Conservation (phyloP, 177 flowering plant genomes). For the Vitis hybrid region DNA sequence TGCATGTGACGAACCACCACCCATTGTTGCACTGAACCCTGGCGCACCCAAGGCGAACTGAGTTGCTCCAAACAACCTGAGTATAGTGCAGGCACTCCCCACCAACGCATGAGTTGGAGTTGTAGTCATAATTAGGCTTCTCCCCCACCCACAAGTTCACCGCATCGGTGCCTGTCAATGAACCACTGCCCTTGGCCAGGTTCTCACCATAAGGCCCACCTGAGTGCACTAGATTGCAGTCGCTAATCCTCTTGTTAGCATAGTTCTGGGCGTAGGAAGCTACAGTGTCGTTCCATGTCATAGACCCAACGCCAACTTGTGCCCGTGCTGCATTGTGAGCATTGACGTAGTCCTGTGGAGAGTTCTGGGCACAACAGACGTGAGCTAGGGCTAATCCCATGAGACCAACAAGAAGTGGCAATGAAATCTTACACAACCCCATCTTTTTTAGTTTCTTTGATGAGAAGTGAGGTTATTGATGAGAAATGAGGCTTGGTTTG, state of each 20-base stretch:
- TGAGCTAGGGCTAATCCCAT: too few relatives aligned
- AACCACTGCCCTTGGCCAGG: conserved; percentile 32
- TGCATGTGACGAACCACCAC: conserved; percentile 8
- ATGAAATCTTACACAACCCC: too few relatives aligned
- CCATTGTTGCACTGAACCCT: not conserved
- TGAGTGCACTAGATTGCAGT: conserved; percentile 38
- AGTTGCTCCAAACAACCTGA: conserved; percentile 15
- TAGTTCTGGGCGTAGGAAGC: conserved; percentile 25
- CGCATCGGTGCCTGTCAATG: conserved; percentile 28
- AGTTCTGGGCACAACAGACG: too few relatives aligned
- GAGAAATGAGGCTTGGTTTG: too few relatives aligned
- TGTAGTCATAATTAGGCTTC: conserved; percentile 27
- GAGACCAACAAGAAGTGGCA: too few relatives aligned
- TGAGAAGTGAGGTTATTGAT: too few relatives aligned
- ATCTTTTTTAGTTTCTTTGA: too few relatives aligned
- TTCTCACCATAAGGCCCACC: conserved; percentile 46
- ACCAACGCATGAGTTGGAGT: conserved; percentile 21
- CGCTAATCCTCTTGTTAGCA: conserved; percentile 8
- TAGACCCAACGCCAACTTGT: conserved; percentile 18
- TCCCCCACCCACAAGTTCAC: conserved; percentile 41
- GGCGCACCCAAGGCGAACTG: conserved; percentile 21
- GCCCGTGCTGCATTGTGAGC: conserved; percentile 29
- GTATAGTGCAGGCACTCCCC: conserved; percentile 6
- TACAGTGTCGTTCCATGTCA: conserved; percentile 22
- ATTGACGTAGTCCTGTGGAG: conserved; percentile 15